Percentiles rank a stretch among this genome's conserved stretches.
These are phyloP conservation scores for Litchi chinensis DNA, from an alignment of 345 rosid species.

Conservation along the genomic window DNA sequence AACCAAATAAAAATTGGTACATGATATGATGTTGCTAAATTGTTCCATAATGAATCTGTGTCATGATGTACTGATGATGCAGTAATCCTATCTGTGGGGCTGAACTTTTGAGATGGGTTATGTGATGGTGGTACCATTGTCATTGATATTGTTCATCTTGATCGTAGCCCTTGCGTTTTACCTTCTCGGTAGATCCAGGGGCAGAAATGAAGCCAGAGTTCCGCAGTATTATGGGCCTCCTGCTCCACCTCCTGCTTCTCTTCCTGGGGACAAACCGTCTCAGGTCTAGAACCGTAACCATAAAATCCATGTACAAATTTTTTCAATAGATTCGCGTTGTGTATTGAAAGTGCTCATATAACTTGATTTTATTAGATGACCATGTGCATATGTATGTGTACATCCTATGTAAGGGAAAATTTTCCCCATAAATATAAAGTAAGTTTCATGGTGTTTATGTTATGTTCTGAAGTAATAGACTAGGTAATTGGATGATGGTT, in stretches of 20 bases:
- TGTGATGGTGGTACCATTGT: constrained; percentile 28
- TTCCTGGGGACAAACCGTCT: constrained; percentile 19
- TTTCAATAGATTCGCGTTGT: not conserved
- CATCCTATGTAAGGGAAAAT: no score
- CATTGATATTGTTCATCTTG: constrained; percentile 32
- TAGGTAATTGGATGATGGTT: no score
- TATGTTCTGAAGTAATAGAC: no score
- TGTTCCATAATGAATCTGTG: no score
- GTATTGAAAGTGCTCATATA: not conserved
- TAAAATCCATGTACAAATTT: no score
- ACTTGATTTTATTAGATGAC: not conserved
- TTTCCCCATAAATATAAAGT: not conserved
- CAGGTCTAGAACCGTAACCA: not conserved
- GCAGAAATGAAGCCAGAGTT: constrained; percentile 17
- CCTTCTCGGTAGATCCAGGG: constrained; percentile 34
- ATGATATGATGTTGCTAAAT: no score
- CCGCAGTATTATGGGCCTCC: constrained; percentile 27
- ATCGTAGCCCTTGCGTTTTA: constrained; percentile 39
- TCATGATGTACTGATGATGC: no score
- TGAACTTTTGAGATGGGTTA: constrained; percentile 22
- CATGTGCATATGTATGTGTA: no score
- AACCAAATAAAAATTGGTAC: no score
- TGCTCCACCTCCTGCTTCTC: constrained; percentile 20
- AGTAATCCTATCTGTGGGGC: no score
- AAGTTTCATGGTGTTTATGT: not conserved